Base-by-base conservation (phyloP, 208 protist genomes). In the Crithidia brevicula region DNA sequence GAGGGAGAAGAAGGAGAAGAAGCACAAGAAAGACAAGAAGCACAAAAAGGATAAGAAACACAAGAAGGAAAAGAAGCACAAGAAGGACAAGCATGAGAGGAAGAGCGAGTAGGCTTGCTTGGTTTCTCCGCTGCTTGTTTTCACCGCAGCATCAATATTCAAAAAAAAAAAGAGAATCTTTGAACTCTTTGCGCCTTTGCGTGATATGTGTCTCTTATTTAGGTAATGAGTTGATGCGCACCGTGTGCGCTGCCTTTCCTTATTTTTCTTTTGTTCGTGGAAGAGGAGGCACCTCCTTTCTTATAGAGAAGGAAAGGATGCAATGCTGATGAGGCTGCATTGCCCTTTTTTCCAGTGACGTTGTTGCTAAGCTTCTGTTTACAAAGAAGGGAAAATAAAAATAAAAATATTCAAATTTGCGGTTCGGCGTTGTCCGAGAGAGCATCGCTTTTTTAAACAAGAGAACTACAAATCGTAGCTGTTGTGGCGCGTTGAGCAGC, bases 21-120 rank as follows among this genome's bases (percentile, higher is more conserved):
- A 66, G 56, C 31, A 81, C 58, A 80, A 85, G 28, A 78, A 83
- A 59, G 51, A 77, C n/a, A 66, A 83, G 70, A 74, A 73, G 36
- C 16, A 71, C 0, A 76, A 74, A 61, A 34, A 80, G 4, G 15
- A 73, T 15, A 78, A 77, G 50, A 67, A 77, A 33, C 25, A 84
- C 0, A 81, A 87, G 52, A 53, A 80, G 45, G 20, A 84, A 25
- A 74, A 77, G 54, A 76, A 82, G 59, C 23, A 85, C 9, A 59
- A 61, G 51, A 64, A 69, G 31, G 51, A 88, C 62, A 81, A 79
- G 43, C 70, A 84, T 38, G 66, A 79, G 50, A 67, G 77, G 61
- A 45, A 27, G 43, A 34, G n/a, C 22, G 45, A 65, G n/a, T 45
- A 71, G 18, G 52, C 34, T 20, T 53, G 5, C 28, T 53, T 51